Evolutionary conservation across 345 rosid genomes (phyloP).

Genomic region (Corchorus olitorius): DNA sequence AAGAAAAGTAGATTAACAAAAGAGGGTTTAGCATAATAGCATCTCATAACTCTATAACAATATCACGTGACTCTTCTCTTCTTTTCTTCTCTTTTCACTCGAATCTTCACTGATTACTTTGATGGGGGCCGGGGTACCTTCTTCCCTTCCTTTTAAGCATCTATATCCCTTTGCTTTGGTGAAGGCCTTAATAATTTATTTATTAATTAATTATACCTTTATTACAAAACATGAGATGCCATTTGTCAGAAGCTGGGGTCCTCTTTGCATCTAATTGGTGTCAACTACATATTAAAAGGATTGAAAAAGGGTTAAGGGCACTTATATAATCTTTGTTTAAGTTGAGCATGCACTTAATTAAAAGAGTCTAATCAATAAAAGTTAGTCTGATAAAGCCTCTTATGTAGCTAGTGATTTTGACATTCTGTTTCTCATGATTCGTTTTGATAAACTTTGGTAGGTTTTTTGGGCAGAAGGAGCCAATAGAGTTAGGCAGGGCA

Average conservation of each 20-base stretch:
- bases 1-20: too few species aligned
- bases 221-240: conserved; percentile 13
- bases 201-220: not conserved
- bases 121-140: not conserved
- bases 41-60: not conserved
- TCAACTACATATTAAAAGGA: not conserved
- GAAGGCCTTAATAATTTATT: not conserved
- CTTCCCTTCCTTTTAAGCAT: not conserved
- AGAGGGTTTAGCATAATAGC: not conserved
- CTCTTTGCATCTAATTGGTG: conserved; percentile 16
- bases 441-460: not conserved
- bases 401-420: not conserved
- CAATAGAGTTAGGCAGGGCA: not conserved
- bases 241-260: conserved; percentile 24
- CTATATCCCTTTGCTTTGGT: not conserved
- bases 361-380: conserved; percentile 3
- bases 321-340: not conserved
- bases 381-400: not conserved
- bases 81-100: conserved; percentile 5
- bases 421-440: not conserved
- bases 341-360: not conserved
- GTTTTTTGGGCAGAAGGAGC: not conserved
- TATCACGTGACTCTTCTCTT: conserved; percentile 10
- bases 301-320: not conserved
- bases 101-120: not conserved